Conservation (phyloP, 2,329 filamentous ascomycete genomes). For the Aspergillus pseudoterreus region DNA sequence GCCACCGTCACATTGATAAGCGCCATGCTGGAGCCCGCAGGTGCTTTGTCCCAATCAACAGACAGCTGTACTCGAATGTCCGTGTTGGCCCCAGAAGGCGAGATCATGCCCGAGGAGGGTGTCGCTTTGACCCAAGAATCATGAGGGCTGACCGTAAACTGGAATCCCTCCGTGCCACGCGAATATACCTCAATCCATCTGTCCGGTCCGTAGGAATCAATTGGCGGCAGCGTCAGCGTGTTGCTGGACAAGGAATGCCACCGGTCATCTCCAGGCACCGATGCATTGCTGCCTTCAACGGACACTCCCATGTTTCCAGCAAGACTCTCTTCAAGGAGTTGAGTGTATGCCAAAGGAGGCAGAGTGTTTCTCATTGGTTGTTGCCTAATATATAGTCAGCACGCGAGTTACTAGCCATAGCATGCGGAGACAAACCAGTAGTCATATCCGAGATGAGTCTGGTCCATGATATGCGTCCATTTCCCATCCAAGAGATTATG, state of each 20-base stretch:
- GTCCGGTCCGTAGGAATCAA: constrained; percentile 58
- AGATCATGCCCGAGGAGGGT: constrained; percentile 46
- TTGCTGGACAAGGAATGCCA: constrained; percentile 55
- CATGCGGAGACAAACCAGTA: constrained; percentile 36
- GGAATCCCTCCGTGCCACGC: constrained; percentile 48
- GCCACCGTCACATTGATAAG: constrained; percentile 11
- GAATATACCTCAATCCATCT: constrained; percentile 64
- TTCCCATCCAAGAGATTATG: constrained; percentile 58
- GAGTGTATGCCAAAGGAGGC: constrained; percentile 59
- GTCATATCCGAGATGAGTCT: constrained; percentile 49
- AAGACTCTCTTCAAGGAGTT: constrained; percentile 55
- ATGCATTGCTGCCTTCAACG: constrained; percentile 63
- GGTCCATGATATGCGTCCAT: constrained; percentile 61
- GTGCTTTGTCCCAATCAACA: constrained; percentile 54
- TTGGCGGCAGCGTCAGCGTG: constrained; percentile 51
- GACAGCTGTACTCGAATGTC: constrained; percentile 54
- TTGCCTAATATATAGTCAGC: constrained; percentile 46
- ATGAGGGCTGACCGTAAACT: constrained; percentile 49
- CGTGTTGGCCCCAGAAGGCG: constrained; percentile 34
- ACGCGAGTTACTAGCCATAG: constrained; percentile 21
- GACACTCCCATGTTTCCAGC: constrained; percentile 62
- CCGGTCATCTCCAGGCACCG: constrained; percentile 63
- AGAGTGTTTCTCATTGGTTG: constrained; percentile 69
- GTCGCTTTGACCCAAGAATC: not conserved
- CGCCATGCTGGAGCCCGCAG: constrained; percentile 29